Evolutionary conservation across 495 filamentous ascomycete genomes (phyloP), one percentile per base, ranked within the genome.

Genomic region (Daldinia loculata): DNA sequence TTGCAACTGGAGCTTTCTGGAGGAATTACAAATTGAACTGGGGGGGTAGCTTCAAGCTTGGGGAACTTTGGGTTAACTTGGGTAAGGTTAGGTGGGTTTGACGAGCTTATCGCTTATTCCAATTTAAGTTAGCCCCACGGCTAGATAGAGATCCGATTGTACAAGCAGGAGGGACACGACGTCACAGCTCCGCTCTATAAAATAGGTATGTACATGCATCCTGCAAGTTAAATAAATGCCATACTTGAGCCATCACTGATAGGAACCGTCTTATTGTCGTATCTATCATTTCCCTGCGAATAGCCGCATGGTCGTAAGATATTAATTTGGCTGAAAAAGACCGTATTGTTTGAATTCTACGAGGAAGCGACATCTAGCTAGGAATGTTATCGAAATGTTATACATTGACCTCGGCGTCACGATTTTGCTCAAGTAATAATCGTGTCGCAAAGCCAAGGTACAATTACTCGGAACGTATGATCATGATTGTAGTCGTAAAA

Each of bases 391-490:
- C 50, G 15, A 30, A 53, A 30, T 30, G 27, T 12, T 30, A 53
- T n/a, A 6, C 6, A 27, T 30, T 4, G 50, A 12, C 26, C 26
- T 11, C 22, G 19, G 26, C 12, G 5, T 30, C 14, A 53, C 26
- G 50, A 27, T 7, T 6, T 30, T 30, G 50, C 26, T 30, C 24
- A 15, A 29, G 24, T 52, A 52, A 30, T 53, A 53, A 53, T 29
- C 24, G 14, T 8, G 11, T 30, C 26, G 26, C 14, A n/a, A 27
- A 30, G 6, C 15, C 11, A 53, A 30, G 50, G 11, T 30, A 30
- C 26, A 53, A n/a, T 30, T 14, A 17, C 17, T 26, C 38, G 8
- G 15, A 36, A 43, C 48, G 26, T 29, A 15, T 92, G 14, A 91
- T 92, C 77, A 19, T 29, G 24, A 55, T 66, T 7, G 19, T 34